phyloP scores from a whole-genome alignment of 495 filamentous ascomycete species.

The Annulohypoxylon moriforme region DNA sequence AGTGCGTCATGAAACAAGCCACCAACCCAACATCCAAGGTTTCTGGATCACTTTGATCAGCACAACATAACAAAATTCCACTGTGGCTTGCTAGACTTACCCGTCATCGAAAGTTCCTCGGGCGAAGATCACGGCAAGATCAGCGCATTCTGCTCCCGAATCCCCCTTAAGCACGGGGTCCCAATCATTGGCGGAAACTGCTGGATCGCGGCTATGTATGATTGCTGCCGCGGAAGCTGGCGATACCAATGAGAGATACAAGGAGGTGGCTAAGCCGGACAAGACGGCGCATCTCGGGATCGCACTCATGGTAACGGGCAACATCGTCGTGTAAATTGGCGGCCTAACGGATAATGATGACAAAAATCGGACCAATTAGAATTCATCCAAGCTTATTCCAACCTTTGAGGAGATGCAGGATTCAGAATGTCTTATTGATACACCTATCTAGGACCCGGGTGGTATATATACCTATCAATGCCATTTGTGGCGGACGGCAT shows the following conservation, averaged over 20 bases:
- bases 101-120: slow-evolving; percentile 44
- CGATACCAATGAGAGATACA: background rate
- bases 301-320: background rate
- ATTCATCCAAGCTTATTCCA: background rate
- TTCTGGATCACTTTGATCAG: slow-evolving; percentile 27
- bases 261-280: slow-evolving; percentile 11
- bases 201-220: slow-evolving; percentile 19
- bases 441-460: background rate
- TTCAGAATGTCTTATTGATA: background rate
- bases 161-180: slow-evolving; percentile 24
- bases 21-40: slow-evolving; percentile 41
- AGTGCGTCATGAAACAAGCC: slow-evolving; percentile 36
- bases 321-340: background rate
- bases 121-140: slow-evolving; percentile 47
- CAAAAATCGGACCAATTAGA: background rate
- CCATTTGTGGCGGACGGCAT: background rate
- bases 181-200: slow-evolving; percentile 39
- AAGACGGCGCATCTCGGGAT: slow-evolving; percentile 5
- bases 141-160: slow-evolving; percentile 27
- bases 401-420: background rate
- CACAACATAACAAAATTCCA: background rate
- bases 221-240: slow-evolving; percentile 13
- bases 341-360: background rate
- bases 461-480: background rate
- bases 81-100: slow-evolving; percentile 18